A percentile compares a stretch with the other conserved stretches of the same genome.
Conservation (phyloP, 202 grass and related monocot genomes). For the Cymbopogon flexuosus region DNA sequence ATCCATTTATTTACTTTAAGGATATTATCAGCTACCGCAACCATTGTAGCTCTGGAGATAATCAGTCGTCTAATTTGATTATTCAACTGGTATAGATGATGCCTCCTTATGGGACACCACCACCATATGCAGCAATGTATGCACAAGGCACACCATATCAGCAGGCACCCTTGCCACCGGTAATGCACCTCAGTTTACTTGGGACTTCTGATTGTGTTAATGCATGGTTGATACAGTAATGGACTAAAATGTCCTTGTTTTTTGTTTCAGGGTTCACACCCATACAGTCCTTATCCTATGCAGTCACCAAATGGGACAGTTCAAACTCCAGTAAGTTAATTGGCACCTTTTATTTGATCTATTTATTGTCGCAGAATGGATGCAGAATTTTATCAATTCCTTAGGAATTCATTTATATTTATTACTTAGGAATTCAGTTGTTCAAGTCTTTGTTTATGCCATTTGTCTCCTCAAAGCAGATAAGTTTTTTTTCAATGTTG, state of each 20-base stretch:
- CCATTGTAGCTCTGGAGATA: conserved; percentile 10
- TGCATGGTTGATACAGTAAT: neutral
- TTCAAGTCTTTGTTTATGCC: conserved; percentile 1
- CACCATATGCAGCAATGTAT: conserved; percentile 61
- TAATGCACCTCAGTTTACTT: conserved; percentile 34
- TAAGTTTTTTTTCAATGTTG: conserved; percentile 22
- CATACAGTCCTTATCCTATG: conserved; percentile 53
- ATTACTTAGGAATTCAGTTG: conserved; percentile 4
- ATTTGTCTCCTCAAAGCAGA: neutral
- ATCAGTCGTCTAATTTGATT: conserved; percentile 32
- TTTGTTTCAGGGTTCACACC: conserved; percentile 55
- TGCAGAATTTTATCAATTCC: neutral
- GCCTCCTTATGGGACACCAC: conserved; percentile 53
- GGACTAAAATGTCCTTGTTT: conserved; percentile 5
- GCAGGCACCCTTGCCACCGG: conserved; percentile 51
- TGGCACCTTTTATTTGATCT: conserved; percentile 16
- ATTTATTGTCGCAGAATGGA: conserved; percentile 8
- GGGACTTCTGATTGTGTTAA: conserved; percentile 14
- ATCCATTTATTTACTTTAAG: conserved; percentile 25
- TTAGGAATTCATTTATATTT: neutral
- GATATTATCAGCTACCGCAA: neutral
- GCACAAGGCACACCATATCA: conserved; percentile 65
- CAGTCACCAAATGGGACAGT: conserved; percentile 50
- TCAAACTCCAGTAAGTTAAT: conserved; percentile 65
- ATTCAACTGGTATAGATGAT: conserved; percentile 51